phyloP scores from a whole-genome alignment of 2,329 filamentous ascomycete species.

The Fusarium nodosum region DNA sequence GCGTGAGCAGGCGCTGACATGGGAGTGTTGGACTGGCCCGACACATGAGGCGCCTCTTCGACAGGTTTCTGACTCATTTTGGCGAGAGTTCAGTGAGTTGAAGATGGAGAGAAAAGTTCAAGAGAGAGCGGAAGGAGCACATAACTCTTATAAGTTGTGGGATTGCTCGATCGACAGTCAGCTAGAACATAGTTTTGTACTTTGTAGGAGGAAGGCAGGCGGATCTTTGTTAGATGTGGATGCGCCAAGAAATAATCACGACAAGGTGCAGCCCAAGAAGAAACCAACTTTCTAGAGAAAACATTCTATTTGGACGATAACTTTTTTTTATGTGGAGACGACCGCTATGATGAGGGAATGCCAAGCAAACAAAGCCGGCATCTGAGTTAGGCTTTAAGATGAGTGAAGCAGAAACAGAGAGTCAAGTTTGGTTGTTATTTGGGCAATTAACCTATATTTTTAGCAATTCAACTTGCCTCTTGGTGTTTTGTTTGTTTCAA shows the following conservation, averaged over 20 bases:
- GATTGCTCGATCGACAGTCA: not conserved
- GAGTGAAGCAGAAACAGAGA: not conserved
- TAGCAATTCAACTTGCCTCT: not conserved
- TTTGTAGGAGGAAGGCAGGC: not conserved
- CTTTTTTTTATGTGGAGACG: slow-evolving; percentile 21
- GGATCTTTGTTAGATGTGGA: slow-evolving; percentile 9
- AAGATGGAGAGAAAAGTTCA: not conserved
- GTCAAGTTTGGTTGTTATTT: not conserved
- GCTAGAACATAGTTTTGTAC: not conserved
- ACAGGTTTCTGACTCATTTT: slow-evolving; percentile 35
- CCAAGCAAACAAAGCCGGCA: not conserved
- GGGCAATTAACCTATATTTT: not conserved
- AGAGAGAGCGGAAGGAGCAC: not conserved
- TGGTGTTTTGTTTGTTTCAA: not conserved
- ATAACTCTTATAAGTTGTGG: slow-evolving; percentile 10
- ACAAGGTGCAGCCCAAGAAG: not conserved
- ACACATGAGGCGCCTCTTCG: slow-evolving; percentile 37
- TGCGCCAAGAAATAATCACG: slow-evolving; percentile 21
- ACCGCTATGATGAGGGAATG: not conserved
- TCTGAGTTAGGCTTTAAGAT: not conserved
- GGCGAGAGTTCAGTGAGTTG: not conserved
- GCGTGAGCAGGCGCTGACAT: slow-evolving; percentile 46
- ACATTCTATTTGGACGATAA: slow-evolving; percentile 34
- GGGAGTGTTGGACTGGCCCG: slow-evolving; percentile 44
- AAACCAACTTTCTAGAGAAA: not conserved